These are phyloP conservation scores for Oryza meyeriana DNA, from an alignment of 176 grass and related monocot genomes.

Conservation along the genomic window DNA sequence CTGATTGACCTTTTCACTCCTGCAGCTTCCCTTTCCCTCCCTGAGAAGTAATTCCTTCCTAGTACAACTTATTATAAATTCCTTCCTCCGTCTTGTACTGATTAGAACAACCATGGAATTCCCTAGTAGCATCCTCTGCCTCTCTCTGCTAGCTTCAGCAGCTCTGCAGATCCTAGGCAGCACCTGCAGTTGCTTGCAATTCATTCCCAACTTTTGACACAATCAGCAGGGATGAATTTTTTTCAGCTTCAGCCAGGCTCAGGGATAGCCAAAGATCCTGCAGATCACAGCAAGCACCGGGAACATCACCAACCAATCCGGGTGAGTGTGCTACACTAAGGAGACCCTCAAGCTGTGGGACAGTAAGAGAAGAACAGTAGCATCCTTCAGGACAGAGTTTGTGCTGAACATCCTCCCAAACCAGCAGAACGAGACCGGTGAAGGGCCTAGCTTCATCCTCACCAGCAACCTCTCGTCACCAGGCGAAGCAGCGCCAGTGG, in stretches of 20 bases:
- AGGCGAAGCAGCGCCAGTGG: slow-evolving; percentile 46
- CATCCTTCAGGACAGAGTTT: slow-evolving; percentile 39
- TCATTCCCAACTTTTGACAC: slow-evolving; percentile 23
- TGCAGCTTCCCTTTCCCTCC: background rate
- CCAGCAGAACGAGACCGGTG: slow-evolving; percentile 11
- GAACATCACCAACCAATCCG: slow-evolving; percentile 26
- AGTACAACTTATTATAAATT: too few species aligned
- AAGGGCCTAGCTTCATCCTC: slow-evolving; percentile 62
- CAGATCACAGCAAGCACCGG: slow-evolving; percentile 43
- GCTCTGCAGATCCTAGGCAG: background rate
- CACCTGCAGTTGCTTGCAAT: slow-evolving; percentile 35
- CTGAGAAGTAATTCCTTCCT: too few species aligned
- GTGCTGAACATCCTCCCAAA: slow-evolving; percentile 42
- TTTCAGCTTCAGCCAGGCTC: slow-evolving; percentile 33
- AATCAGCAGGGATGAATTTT: background rate
- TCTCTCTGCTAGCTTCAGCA: background rate
- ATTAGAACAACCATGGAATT: slow-evolving; percentile 8
- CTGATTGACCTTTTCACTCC: background rate
- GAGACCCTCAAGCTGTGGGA: slow-evolving; percentile 35
- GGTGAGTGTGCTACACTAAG: slow-evolving; percentile 32
- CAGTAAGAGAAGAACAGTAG: background rate
- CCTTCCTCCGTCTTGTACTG: too few species aligned
- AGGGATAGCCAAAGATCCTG: slow-evolving; percentile 23
- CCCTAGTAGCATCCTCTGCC: background rate
- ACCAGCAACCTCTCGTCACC: slow-evolving; percentile 32